phyloP scores from a whole-genome alignment of 345 rosid genomes.

The Geranium brycei region DNA sequence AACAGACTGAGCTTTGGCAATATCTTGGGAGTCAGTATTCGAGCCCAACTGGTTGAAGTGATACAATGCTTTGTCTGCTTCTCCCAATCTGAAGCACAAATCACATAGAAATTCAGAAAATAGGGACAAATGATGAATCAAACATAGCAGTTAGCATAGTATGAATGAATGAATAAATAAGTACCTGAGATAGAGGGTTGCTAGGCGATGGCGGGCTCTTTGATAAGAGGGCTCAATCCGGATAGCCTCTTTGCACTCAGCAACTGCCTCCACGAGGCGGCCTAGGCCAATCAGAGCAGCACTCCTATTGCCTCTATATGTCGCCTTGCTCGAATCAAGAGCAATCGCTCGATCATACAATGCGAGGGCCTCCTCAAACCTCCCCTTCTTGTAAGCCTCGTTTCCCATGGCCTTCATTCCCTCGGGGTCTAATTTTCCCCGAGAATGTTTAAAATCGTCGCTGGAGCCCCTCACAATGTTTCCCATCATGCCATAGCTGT shows the following conservation, averaged over 20 bases:
- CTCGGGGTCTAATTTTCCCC: constrained; percentile 35
- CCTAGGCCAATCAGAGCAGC: constrained; percentile 84
- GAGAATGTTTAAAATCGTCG: constrained; percentile 10
- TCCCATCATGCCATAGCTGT: constrained; percentile 39
- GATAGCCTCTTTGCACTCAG: constrained; percentile 63
- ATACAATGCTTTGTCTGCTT: constrained; percentile 43
- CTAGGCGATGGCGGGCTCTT: constrained; percentile 65
- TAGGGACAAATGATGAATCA: background rate
- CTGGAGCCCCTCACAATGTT: constrained; percentile 50
- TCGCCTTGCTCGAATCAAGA: constrained; percentile 50
- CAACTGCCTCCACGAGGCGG: constrained; percentile 55
- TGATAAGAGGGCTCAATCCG: constrained; percentile 48
- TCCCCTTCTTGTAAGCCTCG: constrained; percentile 60
- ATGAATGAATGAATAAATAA: no score
- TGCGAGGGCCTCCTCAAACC: constrained; percentile 58
- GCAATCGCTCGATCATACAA: constrained; percentile 64
- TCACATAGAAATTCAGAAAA: background rate
- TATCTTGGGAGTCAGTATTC: constrained; percentile 20
- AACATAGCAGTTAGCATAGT: no score
- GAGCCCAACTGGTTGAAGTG: constrained; percentile 37
- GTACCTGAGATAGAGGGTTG: constrained; percentile 46
- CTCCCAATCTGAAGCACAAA: constrained; percentile 43
- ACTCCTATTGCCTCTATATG: constrained; percentile 60
- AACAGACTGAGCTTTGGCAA: constrained; percentile 35
- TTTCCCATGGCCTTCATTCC: constrained; percentile 58